Base-by-base conservation (phyloP, 768 basidiomycete genomes). In the Podaxis sp. region DNA sequence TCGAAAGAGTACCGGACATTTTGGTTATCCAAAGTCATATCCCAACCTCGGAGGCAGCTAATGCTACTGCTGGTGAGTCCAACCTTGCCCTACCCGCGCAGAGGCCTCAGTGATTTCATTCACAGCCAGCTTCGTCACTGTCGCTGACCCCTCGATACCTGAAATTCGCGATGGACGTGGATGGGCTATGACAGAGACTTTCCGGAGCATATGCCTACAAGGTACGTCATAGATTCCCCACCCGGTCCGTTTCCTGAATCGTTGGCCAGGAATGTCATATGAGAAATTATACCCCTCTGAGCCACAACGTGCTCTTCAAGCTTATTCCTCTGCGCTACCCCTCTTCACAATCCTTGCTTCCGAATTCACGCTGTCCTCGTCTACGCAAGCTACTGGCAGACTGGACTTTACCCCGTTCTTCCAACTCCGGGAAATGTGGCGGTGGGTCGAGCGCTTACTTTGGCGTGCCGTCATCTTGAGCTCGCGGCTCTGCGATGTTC, bases 371-470 rank as follows among this genome's bases (percentile, higher is more conserved):
- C 62, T 72, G 67, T 61, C 71, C 69, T 27, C 69, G 67, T 55
- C 65, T 60, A 66, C 74, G 13, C 66, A 71, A 66, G 55, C 70
- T 57, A 61, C 70, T 33, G 76, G 76, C 4, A 79, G 73, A 64
- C 68, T 76, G n/a, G 80, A 79, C 59, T 80, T 80, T 49, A 75
- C 82, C 2, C 79, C 86, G 4, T 94, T 94, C 67, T 71, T 76
- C 3, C 82, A 82, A 51, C 86, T 90, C 59, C 88, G 90, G 6
- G 95, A 98, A 68, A 79, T 96, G 9, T 94, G 93, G 83, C 81
- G 94, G 55, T 95, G 92, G 91, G 79, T 85, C 2, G 93, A 96
- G 67, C 81, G 87, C 19, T 79, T 93, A 24, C 76, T 95, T n/a
- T 90, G 91, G 78, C 84, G 95, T n/a, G 87, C 87, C 2, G 81